A percentile compares a stretch with the other conserved stretches of the same genome.
Conservation (phyloP, 345 rosid genomes). For the Salix udensis region DNA sequence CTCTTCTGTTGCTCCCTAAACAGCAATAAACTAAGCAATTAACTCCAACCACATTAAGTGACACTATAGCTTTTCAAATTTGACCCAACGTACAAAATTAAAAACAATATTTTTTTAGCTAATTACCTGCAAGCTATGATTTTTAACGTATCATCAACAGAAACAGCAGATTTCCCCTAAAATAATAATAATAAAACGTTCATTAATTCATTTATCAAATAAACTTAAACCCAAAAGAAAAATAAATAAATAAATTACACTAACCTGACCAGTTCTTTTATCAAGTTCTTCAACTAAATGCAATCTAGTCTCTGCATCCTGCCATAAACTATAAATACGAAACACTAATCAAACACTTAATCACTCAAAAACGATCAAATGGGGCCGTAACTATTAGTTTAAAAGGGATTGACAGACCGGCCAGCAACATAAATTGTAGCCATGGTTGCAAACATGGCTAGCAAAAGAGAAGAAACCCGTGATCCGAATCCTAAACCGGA, state of each 20-base stretch:
- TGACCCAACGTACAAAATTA: neutral
- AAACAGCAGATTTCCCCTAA: slow-evolving; percentile 79
- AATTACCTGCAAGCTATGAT: slow-evolving; percentile 80
- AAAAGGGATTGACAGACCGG: slow-evolving; percentile 41
- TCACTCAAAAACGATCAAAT: neutral
- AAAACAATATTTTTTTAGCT: neutral
- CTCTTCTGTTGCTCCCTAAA: slow-evolving; percentile 83
- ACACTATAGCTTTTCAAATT: neutral
- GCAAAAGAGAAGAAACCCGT: slow-evolving; percentile 19
- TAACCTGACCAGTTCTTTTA: slow-evolving; percentile 67
- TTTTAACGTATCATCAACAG: slow-evolving; percentile 88
- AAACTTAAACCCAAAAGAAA: neutral
- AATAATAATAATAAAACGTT: neutral
- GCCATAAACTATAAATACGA: slow-evolving; percentile 60
- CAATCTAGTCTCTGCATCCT: slow-evolving; percentile 79
- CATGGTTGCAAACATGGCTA: slow-evolving; percentile 32
- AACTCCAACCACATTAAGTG: neutral
- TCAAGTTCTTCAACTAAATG: slow-evolving; percentile 70
- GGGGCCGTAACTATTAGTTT: neutral
- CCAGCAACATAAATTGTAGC: slow-evolving; percentile 37
- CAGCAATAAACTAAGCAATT: slow-evolving; percentile 13
- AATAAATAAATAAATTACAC: neutral
- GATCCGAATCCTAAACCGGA: slow-evolving; percentile 16
- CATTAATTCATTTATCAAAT: neutral
- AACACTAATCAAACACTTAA: neutral